A percentile compares a stretch with the other conserved stretches of the same genome.
Evolutionary conservation across 306 rosid genomes (phyloP).

Genomic region (Lotus japonicus): DNA sequence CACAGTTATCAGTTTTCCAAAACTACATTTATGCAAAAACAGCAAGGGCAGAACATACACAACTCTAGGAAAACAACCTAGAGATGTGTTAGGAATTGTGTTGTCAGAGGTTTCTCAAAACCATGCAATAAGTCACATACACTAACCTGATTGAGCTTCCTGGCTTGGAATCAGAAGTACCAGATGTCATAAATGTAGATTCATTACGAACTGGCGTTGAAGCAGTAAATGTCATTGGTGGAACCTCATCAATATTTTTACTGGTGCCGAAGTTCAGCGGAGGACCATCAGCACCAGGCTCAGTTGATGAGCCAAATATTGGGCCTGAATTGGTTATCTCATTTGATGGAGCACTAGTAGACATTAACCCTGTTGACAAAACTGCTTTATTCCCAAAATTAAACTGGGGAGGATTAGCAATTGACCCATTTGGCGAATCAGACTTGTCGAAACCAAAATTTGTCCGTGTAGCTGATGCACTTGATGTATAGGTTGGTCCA

Average conservation of each 20-base stretch:
- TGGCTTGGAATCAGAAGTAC: slow-evolving; percentile 26
- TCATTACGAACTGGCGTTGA: slow-evolving; percentile 26
- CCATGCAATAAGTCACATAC: not conserved
- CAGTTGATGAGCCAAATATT: slow-evolving; percentile 27
- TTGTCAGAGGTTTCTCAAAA: not conserved
- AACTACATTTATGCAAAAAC: not conserved
- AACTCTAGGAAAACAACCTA: not conserved
- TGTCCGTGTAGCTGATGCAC: slow-evolving; percentile 17
- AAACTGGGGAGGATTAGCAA: slow-evolving; percentile 24
- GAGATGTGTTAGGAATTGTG: not conserved
- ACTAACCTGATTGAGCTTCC: slow-evolving; percentile 59
- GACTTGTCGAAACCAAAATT: slow-evolving; percentile 28
- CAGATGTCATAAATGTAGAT: slow-evolving; percentile 23
- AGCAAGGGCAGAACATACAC: not conserved
- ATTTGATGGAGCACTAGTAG: slow-evolving; percentile 17
- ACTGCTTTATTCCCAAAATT: slow-evolving; percentile 17
- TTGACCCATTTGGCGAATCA: slow-evolving; percentile 30
- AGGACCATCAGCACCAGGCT: slow-evolving; percentile 28
- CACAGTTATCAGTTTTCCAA: not conserved
- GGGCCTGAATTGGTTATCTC: slow-evolving; percentile 23
- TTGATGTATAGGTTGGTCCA: slow-evolving; percentile 22
- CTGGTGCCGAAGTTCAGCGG: slow-evolving; percentile 18
- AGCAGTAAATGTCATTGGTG: slow-evolving; percentile 25
- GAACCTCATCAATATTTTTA: slow-evolving; percentile 25
- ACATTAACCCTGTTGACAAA: not conserved